Evolutionary conservation across 2,329 filamentous ascomycete species (phyloP), one percentile per base, ranked within the genome.

Genomic region (Parafenestella ontariensis): DNA sequence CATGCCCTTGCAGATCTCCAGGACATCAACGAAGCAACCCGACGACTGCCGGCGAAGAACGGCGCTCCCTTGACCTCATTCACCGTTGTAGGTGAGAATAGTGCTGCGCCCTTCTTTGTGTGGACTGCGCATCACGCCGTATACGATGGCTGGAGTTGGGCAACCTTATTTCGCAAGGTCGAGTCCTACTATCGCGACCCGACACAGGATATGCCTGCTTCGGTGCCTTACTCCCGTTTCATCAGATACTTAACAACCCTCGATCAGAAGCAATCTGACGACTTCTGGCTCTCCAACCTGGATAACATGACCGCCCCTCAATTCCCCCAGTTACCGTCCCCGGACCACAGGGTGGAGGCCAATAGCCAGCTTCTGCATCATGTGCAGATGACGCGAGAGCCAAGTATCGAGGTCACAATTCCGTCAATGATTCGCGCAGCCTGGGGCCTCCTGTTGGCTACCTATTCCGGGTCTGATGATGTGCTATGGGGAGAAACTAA

Each of bases 401-500:
- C 55, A 13, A 62, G 64, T 11, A 58, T 62, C n/a, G 70, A 70
- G 9, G 65, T 73, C n/a, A 73, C 70, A 2, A 61, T 72, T 50
- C 66, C 77, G 20, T 74, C 72, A 1, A 65, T 77, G 39, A 68
- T 82, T 45, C 74, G 77, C 26, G 75, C 78, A 10, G 77, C 79
- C 8, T 82, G 80, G 80, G 79, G 75, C 1, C 55, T 82, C 36
- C 68, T 82, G 2, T 62, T 82, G 6, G 71, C 77, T 34, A 76
- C 74, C 41, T 82, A 81, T 57, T 78, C 79, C n/a, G 76, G 74
- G 1, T 76, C 76, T 15, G 74, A 81, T 44, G 78, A 82, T 58
- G 77, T 82, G 7, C 72, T 78, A 21, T 83, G 82, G 65, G 81
- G 79, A 0, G 78, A 77, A 54, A 77, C 73, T 1, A 62, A 74